Evolutionary conservation across 108 stramenopile genomes (phyloP), one percentile per base, ranked within the genome.

Genomic region (Cyclostephanos invisitatus): DNA sequence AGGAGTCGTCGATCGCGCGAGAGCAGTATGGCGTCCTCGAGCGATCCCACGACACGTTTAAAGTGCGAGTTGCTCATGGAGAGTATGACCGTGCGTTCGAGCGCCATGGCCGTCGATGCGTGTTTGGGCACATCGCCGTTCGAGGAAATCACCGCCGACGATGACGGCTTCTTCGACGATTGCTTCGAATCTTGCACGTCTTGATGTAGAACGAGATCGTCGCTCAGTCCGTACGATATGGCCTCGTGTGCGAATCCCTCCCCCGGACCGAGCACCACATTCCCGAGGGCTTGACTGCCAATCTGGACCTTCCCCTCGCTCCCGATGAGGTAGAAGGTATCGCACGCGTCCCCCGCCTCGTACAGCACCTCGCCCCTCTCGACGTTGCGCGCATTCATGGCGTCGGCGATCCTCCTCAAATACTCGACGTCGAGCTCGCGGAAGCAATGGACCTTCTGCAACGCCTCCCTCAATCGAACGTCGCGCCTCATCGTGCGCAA

Each of bases 361-460:
- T 87, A 75, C 47, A 93, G 83, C 10, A 73, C 73, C 17, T 76
- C 83, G 8, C 86, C 90, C 35, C 67, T 53, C 46, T 85, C 68
- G 28, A 68, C 75, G 51, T 64, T 77, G 20, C 53, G 42, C 7
- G 75, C 68, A 42, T 68, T 32, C 61, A 88, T 51, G 12, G 85
- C 84, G 68, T 75, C 74, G 5, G 76, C 83, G 77, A 91, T 82
- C 80, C 82, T 87, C 64, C 63, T 67, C 38, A 87, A 62, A 46
- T 72, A 75, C 63, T 73, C 76, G 15, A 47, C 21, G 54, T 71
- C 74, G 44, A 84, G 44, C 32, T 88, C 86, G 61, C 75, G 74
- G 58, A 95, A 80, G 62, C 91, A 77, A 42, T 79, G 73, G 42
- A 92, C 86, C 78, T 84, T 87, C 18, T 78, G 67, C 42, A 95